A percentile compares a stretch with the other conserved stretches of the same genome.
Evolutionary conservation across 805 yeast genomes (phyloP).

Genomic region (Candida schatavii): DNA sequence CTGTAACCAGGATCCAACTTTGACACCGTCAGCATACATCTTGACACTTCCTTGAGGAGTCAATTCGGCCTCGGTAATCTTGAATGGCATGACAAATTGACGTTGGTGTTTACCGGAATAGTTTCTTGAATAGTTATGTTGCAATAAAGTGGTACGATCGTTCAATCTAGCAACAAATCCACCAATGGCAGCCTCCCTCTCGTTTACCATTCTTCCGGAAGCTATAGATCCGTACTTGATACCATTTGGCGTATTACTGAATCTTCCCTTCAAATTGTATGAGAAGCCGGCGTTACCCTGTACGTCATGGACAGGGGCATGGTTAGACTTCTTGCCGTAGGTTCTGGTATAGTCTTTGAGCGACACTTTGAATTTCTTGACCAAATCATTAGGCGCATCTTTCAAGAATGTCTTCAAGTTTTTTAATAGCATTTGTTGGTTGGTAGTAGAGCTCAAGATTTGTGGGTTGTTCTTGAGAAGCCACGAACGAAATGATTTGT

Average conservation of each 20-base stretch:
- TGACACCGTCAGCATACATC: constrained; percentile 39
- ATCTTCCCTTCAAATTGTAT: constrained; percentile 65
- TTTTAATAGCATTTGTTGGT: constrained; percentile 21
- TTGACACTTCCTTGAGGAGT: constrained; percentile 35
- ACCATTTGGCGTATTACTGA: constrained; percentile 71
- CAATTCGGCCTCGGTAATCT: constrained; percentile 37
- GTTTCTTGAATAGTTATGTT: constrained; percentile 37
- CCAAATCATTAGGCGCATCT: constrained; percentile 16
- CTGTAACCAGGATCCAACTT: constrained; percentile 40
- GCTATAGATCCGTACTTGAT: constrained; percentile 50
- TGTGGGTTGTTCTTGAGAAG: constrained; percentile 49
- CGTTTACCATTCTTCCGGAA: constrained; percentile 64
- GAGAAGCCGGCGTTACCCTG: constrained; percentile 79
- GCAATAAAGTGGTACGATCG: constrained; percentile 36
- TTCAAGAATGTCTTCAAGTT: constrained; percentile 33
- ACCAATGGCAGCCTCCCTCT: constrained; percentile 52
- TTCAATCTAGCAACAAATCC: constrained; percentile 39
- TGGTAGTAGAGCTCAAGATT: constrained; percentile 20
- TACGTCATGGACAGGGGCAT: constrained; percentile 21
- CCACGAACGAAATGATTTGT: constrained; percentile 55
- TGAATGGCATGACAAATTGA: constrained; percentile 43
- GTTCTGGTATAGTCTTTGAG: constrained; percentile 23
- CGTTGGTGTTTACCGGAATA: constrained; percentile 40
- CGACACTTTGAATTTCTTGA: constrained; percentile 6
- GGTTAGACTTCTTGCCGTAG: constrained; percentile 10